These are phyloP conservation scores for Eutypella sp. DNA, from an alignment of 2,329 filamentous ascomycete species.

Conservation along the genomic window DNA sequence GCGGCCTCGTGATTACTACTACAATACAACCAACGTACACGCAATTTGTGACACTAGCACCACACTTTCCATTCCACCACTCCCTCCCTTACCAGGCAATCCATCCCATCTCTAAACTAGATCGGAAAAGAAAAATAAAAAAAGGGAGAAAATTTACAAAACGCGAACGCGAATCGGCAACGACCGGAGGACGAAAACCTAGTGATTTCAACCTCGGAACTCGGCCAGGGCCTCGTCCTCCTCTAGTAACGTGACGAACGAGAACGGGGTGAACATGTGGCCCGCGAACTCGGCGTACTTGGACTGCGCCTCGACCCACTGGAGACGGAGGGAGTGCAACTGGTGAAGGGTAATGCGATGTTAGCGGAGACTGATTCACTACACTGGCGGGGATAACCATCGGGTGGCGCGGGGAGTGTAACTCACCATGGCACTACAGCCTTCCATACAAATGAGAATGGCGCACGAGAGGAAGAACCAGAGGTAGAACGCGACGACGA, in stretches of 20 bases:
- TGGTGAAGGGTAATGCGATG: conserved; percentile 9
- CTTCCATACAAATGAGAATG: conserved; percentile 77
- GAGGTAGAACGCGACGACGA: conserved; percentile 76
- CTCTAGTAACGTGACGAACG: conserved; percentile 67
- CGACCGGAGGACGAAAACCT: too few relatives aligned
- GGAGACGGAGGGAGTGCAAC: conserved; percentile 70
- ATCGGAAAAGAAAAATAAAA: too few relatives aligned
- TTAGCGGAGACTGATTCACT: conserved; percentile 10
- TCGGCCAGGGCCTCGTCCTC: conserved; percentile 51
- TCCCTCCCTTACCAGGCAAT: too few relatives aligned
- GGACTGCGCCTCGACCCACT: conserved; percentile 84
- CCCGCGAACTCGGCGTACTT: conserved; percentile 80
- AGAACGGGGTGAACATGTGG: conserved; percentile 72
- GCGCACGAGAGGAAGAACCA: conserved; percentile 84
- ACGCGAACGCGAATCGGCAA: too few relatives aligned
- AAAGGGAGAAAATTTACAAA: too few relatives aligned
- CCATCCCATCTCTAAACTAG: too few relatives aligned
- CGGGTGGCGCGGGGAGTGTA: neutral
- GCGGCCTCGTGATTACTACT: too few relatives aligned
- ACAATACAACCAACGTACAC: too few relatives aligned
- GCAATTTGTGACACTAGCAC: too few relatives aligned
- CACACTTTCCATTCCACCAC: too few relatives aligned
- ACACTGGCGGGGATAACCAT: too few relatives aligned
- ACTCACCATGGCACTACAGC: conserved; percentile 66
- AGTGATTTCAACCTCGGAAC: conserved; percentile 30